A percentile compares a stretch with the other conserved stretches of the same genome.
Evolutionary conservation across 352 stramenopile genomes (phyloP).

Genomic region (Phytopythium sindhum): DNA sequence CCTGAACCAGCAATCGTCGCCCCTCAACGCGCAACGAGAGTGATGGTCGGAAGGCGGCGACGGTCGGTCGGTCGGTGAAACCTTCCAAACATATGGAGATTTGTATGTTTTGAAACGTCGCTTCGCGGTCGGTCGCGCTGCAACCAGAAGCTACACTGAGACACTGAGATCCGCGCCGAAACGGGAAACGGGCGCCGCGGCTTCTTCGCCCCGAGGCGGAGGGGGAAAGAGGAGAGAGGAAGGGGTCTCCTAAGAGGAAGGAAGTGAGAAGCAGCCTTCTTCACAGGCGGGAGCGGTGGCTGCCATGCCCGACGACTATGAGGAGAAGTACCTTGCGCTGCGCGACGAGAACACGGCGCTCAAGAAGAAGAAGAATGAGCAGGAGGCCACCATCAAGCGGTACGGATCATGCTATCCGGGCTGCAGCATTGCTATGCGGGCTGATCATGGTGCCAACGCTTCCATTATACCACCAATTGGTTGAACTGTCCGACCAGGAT

Average conservation of each 20-base stretch:
- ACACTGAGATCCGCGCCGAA: background rate
- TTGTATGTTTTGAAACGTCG: conserved; percentile 5
- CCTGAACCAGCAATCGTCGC: background rate
- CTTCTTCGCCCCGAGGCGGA: background rate
- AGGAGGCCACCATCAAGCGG: conserved; percentile 88
- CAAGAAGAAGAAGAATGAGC: conserved; percentile 91
- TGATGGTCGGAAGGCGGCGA: conserved; percentile 1
- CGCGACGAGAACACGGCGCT: conserved; percentile 83
- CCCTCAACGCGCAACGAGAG: conserved; percentile 7
- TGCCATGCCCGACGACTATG: conserved; percentile 57
- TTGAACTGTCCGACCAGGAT: conserved; percentile 36
- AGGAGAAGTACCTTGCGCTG: conserved; percentile 83
- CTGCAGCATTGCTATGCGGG: background rate
- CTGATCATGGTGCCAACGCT: background rate
- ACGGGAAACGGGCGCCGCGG: background rate
- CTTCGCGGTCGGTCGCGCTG: conserved; percentile 13
- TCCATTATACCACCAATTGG: background rate
- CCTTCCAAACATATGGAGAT: background rate
- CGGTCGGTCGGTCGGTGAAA: conserved; percentile 11
- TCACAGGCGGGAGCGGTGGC: background rate
- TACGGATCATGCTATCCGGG: conserved; percentile 8
- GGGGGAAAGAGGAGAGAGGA: background rate
- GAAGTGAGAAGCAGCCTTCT: background rate
- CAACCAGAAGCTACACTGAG: background rate
- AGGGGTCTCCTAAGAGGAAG: background rate